Evolutionary conservation across 495 filamentous ascomycete genomes (phyloP), one percentile per base, ranked within the genome.

Genomic region (Penicillium pancosmium): DNA sequence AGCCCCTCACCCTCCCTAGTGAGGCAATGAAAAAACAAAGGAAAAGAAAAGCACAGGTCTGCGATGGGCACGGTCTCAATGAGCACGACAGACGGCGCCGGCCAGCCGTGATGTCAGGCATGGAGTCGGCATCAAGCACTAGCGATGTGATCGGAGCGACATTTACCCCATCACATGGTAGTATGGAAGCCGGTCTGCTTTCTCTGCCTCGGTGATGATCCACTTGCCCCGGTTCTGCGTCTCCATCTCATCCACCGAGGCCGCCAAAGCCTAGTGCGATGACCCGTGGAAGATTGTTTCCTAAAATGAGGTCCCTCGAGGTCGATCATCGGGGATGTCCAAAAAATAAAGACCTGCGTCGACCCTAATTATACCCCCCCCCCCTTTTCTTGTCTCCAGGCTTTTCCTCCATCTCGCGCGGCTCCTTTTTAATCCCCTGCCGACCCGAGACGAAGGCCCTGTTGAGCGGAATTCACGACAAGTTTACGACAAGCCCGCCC

Each of bases 271-370:
- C 50, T 63, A 43, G 51, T 41, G 50, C 36, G 34, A 40, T 50
- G 49, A 47, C 57, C 50, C 36, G 56, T 60, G 54, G 52, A 58
- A 50, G 53, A 54, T 58, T 58, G 53, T 59, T 51, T 53, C 67
- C 59, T 53, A 59, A 65, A 61, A 59, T 35, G 59, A 56, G 61
- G 38, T 38, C 52, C 56, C 47, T 35, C 40, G 49, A 43, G 54
- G 54, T 44, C 36, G 67, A 69, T 69, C 67, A 43, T 38, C 44
- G 33, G 11, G 50, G 27, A 18, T 38, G n/a, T 43, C 52, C 23
- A 51, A 57, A 51, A 67, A 64, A 67, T 69, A 69, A 69, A 69
- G 64, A 62, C 48, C 61, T 62, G 54, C 48, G 46, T 16, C 49
- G 40, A 50, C 57, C 67, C 61, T 23, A 25, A 40, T 6, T 21